Percentiles rank a stretch among this genome's conserved stretches.
These are phyloP conservation scores for Coniferiporia sulphurascens DNA, from an alignment of 1,284 basidiomycete genomes.

Conservation along the genomic window DNA sequence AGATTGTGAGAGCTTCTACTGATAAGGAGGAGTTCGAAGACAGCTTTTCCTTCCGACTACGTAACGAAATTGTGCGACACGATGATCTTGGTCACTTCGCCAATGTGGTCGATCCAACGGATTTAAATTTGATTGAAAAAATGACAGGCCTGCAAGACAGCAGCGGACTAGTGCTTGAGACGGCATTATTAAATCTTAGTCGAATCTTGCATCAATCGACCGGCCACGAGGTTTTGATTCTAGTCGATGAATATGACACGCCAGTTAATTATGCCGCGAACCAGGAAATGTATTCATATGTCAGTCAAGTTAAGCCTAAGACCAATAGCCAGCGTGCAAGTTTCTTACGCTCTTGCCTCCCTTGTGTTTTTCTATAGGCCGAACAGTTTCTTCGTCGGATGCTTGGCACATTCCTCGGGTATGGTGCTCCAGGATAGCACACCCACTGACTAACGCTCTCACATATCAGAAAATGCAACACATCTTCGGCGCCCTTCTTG, in stretches of 20 bases:
- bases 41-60: neutral
- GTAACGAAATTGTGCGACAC: neutral
- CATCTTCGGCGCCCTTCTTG: neutral
- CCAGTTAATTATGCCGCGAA: neutral
- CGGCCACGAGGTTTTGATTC: neutral
- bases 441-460: too few species aligned
- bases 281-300: neutral
- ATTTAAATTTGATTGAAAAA: neutral
- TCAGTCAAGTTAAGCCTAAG: neutral
- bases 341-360: too few species aligned
- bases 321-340: too few species aligned
- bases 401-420: neutral
- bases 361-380: neutral
- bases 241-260: neutral
- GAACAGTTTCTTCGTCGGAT: neutral
- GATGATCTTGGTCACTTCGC: neutral
- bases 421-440: neutral
- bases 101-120: neutral
- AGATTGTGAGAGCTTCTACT: neutral
- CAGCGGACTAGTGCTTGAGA: neutral
- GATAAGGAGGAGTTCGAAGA: neutral
- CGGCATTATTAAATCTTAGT: neutral
- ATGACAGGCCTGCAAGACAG: neutral
- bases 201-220: neutral
- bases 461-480: neutral